Evolutionary conservation across 805 yeast species (phyloP), one percentile per base, ranked within the genome.

Genomic region (Hanseniaspora jakobsenii): DNA sequence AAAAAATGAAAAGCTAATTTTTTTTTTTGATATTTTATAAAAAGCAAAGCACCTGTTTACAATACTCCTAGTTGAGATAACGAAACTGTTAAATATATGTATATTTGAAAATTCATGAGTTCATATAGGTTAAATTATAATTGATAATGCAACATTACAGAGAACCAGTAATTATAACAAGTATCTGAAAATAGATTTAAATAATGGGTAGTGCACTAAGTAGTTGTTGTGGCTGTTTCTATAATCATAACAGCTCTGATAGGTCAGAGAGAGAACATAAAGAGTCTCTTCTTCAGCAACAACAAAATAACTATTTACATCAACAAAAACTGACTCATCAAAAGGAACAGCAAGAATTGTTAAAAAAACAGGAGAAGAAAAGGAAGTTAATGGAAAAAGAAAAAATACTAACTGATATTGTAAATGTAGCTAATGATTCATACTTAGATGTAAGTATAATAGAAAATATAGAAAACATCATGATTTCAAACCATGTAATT

Each of bases 261-360:
- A n/a, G 16, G 38, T 24, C 43, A 40, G 27, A 34, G 34, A 32
- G 46, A 42, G 38, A 49, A 44, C 16, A 48, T 35, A 21, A 47
- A 46, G 27, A 40, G 30, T 14, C 29, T 29, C 27, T 41, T 44
- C 17, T 43, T 26, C 22, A 39, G 30, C 43, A 37, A 27, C 39
- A 47, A 18, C 17, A 36, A 10, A 43, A 21, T 19, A 34, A 32
- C 26, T 32, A 14, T 14, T 32, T 13, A 14, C 24, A 32, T 37
- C 47, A 36, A 21, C 47, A 31, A 37, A 47, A 32, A 22, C 36
- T 32, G 14, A 19, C 29, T 13, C 22, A 37, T 18, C 21, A 32
- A 14, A 32, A 31, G 21, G 40, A 26, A 13, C 40, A 26, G 21
- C 37, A 43, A 17, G 38, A 40, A 24, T 30, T 26, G 43, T 28